Evolutionary conservation across 306 rosid species (phyloP).

Genomic region (Ormosia semicastrata): DNA sequence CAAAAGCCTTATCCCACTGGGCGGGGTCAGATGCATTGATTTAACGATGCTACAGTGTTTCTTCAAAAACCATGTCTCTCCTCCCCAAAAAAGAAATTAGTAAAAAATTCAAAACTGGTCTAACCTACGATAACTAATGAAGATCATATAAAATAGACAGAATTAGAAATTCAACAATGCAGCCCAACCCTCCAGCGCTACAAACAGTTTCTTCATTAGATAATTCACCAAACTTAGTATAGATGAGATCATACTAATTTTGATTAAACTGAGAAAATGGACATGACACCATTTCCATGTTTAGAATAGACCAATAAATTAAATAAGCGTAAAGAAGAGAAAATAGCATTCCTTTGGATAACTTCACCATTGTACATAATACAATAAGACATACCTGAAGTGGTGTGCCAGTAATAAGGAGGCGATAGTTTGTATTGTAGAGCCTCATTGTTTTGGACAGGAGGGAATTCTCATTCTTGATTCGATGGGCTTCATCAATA

Average conservation of each 20-base stretch:
- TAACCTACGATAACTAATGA: not conserved
- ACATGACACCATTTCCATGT: slow-evolving; percentile 3
- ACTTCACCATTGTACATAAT: not conserved
- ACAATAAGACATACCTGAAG: slow-evolving; percentile 69
- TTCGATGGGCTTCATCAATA: slow-evolving; percentile 98
- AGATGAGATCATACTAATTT: not conserved
- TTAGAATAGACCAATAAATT: not conserved
- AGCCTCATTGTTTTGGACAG: slow-evolving; percentile 98
- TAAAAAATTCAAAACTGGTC: not conserved
- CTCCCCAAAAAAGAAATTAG: not conserved
- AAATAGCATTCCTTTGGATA: not conserved
- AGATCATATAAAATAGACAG: not conserved
- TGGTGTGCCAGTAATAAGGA: slow-evolving; percentile 95
- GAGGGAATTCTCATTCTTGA: slow-evolving; percentile 96
- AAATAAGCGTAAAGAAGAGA: not conserved
- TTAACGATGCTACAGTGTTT: no score
- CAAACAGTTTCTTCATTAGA: slow-evolving; percentile 4
- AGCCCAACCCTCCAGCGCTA: slow-evolving; percentile 3
- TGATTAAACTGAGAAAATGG: not conserved
- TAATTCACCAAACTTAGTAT: not conserved
- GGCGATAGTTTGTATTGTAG: slow-evolving; percentile 86
- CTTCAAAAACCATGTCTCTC: not conserved
- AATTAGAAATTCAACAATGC: not conserved
- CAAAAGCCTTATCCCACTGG: no score
- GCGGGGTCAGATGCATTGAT: no score